Base-by-base conservation (phyloP, 2,329 filamentous ascomycete species). In the Ophiostoma angusticollis region DNA sequence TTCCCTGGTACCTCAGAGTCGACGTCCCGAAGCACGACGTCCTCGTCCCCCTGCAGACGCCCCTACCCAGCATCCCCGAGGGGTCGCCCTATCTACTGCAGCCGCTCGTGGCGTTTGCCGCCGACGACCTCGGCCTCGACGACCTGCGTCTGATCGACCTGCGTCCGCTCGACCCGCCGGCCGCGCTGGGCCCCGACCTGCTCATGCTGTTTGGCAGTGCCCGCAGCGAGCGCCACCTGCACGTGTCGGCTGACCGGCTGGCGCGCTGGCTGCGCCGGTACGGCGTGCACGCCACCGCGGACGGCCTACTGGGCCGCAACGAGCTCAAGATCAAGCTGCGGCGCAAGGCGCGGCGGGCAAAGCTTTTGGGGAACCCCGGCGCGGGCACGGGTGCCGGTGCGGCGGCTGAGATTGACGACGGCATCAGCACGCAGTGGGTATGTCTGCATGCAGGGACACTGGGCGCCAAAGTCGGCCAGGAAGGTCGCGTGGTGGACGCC, bases 121-220 rank as follows among this genome's bases (percentile, higher is more conserved):
- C 84, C 6, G 74, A 87, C 43, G 83, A 93, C 22, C 75, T 94
- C 49, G 91, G 91, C 25, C 65, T 98, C 29, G 85, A 95, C 54
- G 74, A 86, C 41, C 65, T 98, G 33, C 69, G 69, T 1, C 60
- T 98, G 6, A 67, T 94, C 34, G 91, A 98, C 54, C 67, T 98
- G 23, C 84, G 91, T 41, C 64, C 74, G 27, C 68, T 96, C 35
- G 83, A 95, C 50, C 86, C 87, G 1, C 83, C 87, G 0, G 79
- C 89, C 1, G 87, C 87, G 0, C 70, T 98, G 1, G 91, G 91
- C 2, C 75, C 84, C 2, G 87, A 89, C 51, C 69, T 95, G 21
- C 70, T 98, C 39, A 96, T 96, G 91, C 62, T 98, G 22, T 76
- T 98, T 47, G 86, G 82, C 29, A 94, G 86, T 8, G 84, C 89